These are phyloP conservation scores for Sclerotinia trifoliorum DNA, from an alignment of 2,329 filamentous ascomycete species.

Conservation along the genomic window DNA sequence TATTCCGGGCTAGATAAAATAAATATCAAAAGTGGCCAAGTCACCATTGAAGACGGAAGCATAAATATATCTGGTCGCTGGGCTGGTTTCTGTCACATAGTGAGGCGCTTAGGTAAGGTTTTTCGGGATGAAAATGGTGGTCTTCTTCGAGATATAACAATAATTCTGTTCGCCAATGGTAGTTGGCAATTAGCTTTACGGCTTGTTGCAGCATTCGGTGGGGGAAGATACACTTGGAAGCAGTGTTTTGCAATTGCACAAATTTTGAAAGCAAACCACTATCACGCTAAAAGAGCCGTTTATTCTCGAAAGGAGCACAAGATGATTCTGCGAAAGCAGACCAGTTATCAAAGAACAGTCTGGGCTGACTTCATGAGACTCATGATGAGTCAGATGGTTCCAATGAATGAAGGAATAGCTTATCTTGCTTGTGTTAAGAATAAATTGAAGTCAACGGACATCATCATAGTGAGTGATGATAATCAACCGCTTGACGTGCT, in stretches of 20 bases:
- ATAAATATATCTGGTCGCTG: neutral
- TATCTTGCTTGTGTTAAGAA: constrained; percentile 9
- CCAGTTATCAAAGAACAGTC: neutral
- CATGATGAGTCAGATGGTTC: constrained; percentile 14
- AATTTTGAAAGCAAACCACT: neutral
- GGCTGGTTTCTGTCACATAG: constrained; percentile 10
- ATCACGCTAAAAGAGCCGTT: neutral
- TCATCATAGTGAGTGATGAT: constrained; percentile 3
- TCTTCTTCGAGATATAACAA: constrained; percentile 7
- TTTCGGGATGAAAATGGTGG: neutral
- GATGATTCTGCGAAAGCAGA: neutral
- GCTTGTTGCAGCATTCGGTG: constrained; percentile 3
- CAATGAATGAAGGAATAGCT: constrained; percentile 13
- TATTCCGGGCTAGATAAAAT: constrained; percentile 10
- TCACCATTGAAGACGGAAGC: neutral
- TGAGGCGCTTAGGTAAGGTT: constrained; percentile 2
- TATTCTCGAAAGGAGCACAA: neutral
- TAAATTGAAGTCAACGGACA: neutral
- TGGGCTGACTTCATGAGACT: constrained; percentile 22
- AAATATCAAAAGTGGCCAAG: neutral
- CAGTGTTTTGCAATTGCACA: constrained; percentile 3
- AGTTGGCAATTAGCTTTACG: constrained; percentile 5
- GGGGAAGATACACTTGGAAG: constrained; percentile 12
- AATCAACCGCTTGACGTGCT: neutral
- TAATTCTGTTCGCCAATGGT: constrained; percentile 1